A percentile compares a stretch with the other conserved stretches of the same genome.
These are phyloP conservation scores for Pyrenula massariospora DNA, from an alignment of 495 filamentous ascomycete species.

Conservation along the genomic window DNA sequence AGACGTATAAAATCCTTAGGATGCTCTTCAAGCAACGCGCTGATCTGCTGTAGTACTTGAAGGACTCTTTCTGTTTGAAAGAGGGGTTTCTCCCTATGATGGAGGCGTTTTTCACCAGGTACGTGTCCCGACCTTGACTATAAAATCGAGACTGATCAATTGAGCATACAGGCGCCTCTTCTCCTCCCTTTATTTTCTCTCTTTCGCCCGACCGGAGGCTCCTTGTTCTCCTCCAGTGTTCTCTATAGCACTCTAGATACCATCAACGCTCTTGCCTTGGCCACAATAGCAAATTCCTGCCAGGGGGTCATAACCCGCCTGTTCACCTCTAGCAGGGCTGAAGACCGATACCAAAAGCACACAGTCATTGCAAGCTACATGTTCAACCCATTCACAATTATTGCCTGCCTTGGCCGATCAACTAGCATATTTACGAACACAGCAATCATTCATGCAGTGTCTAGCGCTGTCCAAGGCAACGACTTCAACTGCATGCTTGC, in stretches of 20 bases:
- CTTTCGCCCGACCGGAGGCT: conserved; percentile 52
- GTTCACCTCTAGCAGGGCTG: conserved; percentile 67
- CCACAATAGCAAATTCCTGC: conserved; percentile 71
- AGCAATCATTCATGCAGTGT: conserved; percentile 73
- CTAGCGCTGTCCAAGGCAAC: conserved; percentile 66
- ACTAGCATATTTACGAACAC: conserved; percentile 86
- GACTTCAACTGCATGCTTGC: conserved; percentile 73
- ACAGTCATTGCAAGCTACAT: conserved; percentile 60
- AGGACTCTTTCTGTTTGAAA: conserved; percentile 88
- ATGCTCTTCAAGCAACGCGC: background rate
- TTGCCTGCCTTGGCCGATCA: conserved; percentile 83
- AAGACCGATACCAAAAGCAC: conserved; percentile 63
- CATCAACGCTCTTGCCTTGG: conserved; percentile 70
- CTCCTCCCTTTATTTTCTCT: conserved; percentile 84
- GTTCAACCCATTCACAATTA: conserved; percentile 91
- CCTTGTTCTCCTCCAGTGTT: conserved; percentile 61
- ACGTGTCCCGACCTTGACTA: conserved; percentile 1
- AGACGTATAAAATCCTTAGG: conserved; percentile 49
- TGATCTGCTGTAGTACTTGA: conserved; percentile 60
- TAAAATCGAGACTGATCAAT: background rate
- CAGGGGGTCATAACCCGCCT: conserved; percentile 59
- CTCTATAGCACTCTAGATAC: conserved; percentile 78
- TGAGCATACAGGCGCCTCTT: conserved; percentile 56
- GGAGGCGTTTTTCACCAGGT: conserved; percentile 95
- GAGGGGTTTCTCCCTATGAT: conserved; percentile 95